A percentile compares a stretch with the other conserved stretches of the same genome.
Conservation (phyloP, 2,329 filamentous ascomycete genomes). For the Periconia sp. region DNA sequence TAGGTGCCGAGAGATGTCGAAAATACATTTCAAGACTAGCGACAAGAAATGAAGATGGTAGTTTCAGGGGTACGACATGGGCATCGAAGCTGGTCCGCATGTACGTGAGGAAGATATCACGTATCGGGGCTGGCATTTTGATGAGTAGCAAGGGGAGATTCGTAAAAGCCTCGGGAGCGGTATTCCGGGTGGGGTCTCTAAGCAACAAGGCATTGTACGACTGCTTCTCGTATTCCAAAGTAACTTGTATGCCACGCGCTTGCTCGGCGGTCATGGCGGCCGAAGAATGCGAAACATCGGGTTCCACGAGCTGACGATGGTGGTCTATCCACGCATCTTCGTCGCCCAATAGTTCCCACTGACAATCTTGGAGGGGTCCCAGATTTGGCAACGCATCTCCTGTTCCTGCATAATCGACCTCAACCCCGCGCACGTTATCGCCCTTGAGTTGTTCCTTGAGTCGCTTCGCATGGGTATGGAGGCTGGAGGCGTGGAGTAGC, state of each 20-base stretch:
- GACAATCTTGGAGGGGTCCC: constrained; percentile 51
- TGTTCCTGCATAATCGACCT: constrained; percentile 41
- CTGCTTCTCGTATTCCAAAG: constrained; percentile 53
- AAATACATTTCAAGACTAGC: constrained; percentile 57
- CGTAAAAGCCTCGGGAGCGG: constrained; percentile 44
- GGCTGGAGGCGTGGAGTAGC: constrained; percentile 39
- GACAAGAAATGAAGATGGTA: constrained; percentile 51
- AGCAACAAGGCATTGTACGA: constrained; percentile 56
- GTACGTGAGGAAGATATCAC: constrained; percentile 53
- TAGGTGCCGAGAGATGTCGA: constrained; percentile 54
- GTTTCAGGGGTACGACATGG: constrained; percentile 47
- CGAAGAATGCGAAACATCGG: constrained; percentile 31
- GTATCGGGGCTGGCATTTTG: constrained; percentile 53
- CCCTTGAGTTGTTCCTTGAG: constrained; percentile 54
- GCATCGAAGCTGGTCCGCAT: constrained; percentile 54
- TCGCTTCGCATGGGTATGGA: constrained; percentile 51
- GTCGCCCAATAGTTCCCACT: constrained; percentile 47
- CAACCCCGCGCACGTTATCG: constrained; percentile 50
- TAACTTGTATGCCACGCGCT: constrained; percentile 50
- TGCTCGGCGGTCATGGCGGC: constrained; percentile 17
- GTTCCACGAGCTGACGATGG: constrained; percentile 35
- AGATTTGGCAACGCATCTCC: constrained; percentile 48
- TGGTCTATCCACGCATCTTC: constrained; percentile 45
- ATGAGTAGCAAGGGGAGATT: constrained; percentile 54
- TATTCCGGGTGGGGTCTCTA: constrained; percentile 35